A percentile compares a stretch with the other conserved stretches of the same genome.
Conservation (phyloP, 73 alveolate genomes). For the Uronychia setigera region DNA sequence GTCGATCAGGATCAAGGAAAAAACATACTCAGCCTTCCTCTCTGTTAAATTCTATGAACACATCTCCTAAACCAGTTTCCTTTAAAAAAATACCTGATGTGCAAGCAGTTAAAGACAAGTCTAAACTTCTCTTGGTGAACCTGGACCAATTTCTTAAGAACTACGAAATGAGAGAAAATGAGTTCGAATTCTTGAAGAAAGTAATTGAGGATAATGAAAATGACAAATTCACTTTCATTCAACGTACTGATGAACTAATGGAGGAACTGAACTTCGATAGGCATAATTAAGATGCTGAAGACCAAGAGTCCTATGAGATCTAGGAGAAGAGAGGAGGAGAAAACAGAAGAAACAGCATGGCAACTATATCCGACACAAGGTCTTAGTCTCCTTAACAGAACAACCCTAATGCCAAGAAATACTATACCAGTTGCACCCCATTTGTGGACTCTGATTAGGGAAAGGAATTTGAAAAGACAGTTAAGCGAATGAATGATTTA, state of each 20-base stretch:
- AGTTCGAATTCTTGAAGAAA: constrained; percentile 27
- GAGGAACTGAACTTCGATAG: neutral
- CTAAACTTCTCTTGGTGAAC: neutral
- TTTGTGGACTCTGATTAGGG: neutral
- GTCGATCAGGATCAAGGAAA: neutral
- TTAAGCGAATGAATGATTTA: constrained; percentile 44
- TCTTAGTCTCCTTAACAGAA: neutral
- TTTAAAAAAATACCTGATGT: neutral
- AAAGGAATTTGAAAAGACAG: neutral
- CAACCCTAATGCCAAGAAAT: neutral
- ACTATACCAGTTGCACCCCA: neutral
- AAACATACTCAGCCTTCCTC: neutral
- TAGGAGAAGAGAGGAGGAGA: neutral
- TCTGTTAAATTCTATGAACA: neutral
- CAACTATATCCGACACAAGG: too few species aligned
- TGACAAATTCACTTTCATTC: constrained; percentile 21
- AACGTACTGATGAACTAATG: constrained; percentile 25
- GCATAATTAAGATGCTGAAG: too few species aligned
- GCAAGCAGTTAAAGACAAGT: constrained; percentile 9
- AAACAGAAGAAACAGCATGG: neutral
- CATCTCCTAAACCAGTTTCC: neutral
- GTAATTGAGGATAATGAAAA: constrained; percentile 43
- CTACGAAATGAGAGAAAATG: constrained; percentile 13
- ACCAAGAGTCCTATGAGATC: neutral
- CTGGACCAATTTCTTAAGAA: neutral